Percentiles rank a stretch among this genome's conserved stretches.
Conservation (phyloP, 2,329 filamentous ascomycete species). For the Lomentospora prolificans region DNA sequence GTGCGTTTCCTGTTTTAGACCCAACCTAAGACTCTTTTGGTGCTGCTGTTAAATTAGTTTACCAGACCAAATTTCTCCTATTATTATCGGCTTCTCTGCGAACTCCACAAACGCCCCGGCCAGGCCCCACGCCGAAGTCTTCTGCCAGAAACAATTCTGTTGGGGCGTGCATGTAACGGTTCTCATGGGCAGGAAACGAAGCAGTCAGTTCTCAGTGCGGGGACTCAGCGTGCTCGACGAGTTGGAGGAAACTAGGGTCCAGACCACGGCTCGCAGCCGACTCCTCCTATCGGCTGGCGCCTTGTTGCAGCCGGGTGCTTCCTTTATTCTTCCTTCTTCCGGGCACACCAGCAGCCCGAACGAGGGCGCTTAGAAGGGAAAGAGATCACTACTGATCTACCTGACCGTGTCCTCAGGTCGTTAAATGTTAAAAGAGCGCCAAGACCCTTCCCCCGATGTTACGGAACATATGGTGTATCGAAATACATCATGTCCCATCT, state of each 20-base stretch:
- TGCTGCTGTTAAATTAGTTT: neutral
- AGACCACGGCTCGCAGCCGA: neutral
- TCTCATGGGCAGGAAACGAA: neutral
- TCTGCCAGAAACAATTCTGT: neutral
- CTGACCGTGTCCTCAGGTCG: neutral
- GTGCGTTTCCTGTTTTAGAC: neutral
- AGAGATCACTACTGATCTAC: neutral
- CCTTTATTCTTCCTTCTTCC: neutral
- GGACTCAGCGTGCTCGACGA: neutral
- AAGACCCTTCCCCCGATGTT: constrained; percentile 8
- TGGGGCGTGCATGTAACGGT: neutral
- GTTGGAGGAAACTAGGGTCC: neutral
- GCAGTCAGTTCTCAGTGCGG: neutral
- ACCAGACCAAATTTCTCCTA: neutral
- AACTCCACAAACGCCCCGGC: neutral
- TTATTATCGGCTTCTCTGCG: neutral
- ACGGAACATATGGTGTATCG: constrained; percentile 25
- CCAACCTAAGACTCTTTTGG: neutral
- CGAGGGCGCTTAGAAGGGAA: neutral
- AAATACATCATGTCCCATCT: constrained; percentile 15
- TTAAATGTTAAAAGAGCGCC: constrained; percentile 6
- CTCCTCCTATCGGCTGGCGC: neutral
- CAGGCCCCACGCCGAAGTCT: neutral
- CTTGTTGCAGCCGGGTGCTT: neutral
- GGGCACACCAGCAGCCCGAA: neutral